Conservation (phyloP, 768 basidiomycete genomes). For the Hirschioporus abietinus region DNA sequence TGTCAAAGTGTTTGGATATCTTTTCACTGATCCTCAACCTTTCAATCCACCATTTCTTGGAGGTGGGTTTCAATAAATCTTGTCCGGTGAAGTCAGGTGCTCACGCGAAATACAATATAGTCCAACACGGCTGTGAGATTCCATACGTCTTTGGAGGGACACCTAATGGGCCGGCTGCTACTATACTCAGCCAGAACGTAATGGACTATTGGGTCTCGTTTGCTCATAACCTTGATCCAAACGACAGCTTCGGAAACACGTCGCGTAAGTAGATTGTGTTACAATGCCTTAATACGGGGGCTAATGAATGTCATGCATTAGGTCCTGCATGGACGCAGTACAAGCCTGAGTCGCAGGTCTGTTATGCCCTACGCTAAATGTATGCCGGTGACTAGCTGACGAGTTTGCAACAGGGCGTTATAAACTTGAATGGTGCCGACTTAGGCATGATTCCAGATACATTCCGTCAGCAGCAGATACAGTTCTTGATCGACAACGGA, state of each 20-base stretch:
- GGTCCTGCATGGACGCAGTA: background rate
- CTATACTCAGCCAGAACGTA: constrained; percentile 28
- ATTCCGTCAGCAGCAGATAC: constrained; percentile 7
- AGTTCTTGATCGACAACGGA: background rate
- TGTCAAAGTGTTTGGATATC: constrained; percentile 13
- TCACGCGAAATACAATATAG: constrained; percentile 12
- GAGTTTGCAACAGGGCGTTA: constrained; percentile 6
- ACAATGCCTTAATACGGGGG: background rate
- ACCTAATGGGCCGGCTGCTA: constrained; percentile 14
- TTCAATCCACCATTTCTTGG: background rate
- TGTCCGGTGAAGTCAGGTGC: constrained; percentile 3
- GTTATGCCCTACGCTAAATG: background rate
- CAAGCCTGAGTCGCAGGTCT: background rate
- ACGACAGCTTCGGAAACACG: constrained; percentile 20
- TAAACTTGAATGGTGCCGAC: constrained; percentile 7
- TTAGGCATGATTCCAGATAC: constrained; percentile 6
- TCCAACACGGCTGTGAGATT: constrained; percentile 30
- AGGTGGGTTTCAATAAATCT: constrained; percentile 9
- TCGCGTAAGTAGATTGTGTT: background rate
- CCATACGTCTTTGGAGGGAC: constrained; percentile 31
- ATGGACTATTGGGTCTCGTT: constrained; percentile 42
- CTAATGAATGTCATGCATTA: background rate
- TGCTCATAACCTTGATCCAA: constrained; percentile 32
- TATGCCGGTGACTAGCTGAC: background rate
- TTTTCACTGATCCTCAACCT: constrained; percentile 14